Percentiles rank a stretch among this genome's conserved stretches.
Evolutionary conservation across 305 asterid genomes (phyloP).

Genomic region (Fraxinus floribunda): DNA sequence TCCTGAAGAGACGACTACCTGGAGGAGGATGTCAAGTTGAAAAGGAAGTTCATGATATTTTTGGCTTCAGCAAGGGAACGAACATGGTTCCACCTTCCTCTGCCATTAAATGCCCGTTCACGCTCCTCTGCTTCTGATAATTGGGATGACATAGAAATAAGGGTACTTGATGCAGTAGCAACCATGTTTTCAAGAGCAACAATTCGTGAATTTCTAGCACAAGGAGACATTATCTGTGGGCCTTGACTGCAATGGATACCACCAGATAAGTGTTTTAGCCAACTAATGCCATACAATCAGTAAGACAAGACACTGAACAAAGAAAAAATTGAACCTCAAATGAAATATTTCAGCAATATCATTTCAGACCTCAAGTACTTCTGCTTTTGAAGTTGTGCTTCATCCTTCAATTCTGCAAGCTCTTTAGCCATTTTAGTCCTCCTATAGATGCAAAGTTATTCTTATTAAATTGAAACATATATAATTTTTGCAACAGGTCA

Average conservation of each 20-base stretch:
- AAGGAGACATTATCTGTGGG: slow-evolving; percentile 81
- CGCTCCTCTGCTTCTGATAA: slow-evolving; percentile 98
- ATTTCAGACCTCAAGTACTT: slow-evolving; percentile 59
- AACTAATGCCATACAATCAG: background rate
- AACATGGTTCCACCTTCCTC: slow-evolving; percentile 96
- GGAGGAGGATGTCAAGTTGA: slow-evolving; percentile 74
- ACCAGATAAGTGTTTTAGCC: background rate
- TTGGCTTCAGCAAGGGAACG: slow-evolving; percentile 87
- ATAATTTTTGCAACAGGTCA: background rate
- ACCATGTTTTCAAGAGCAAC: slow-evolving; percentile 95
- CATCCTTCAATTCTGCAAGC: slow-evolving; percentile 77
- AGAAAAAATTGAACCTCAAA: slow-evolving; percentile 9
- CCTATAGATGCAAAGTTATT: slow-evolving; percentile 39
- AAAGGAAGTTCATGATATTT: slow-evolving; percentile 78
- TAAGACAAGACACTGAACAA: background rate
- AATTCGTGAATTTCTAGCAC: slow-evolving; percentile 90
- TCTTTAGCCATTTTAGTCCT: slow-evolving; percentile 92
- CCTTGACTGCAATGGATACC: slow-evolving; percentile 43
- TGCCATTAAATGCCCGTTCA: slow-evolving; percentile 87
- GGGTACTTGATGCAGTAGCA: slow-evolving; percentile 84
- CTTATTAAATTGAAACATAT: background rate
- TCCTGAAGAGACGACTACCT: slow-evolving; percentile 46
- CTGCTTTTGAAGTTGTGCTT: slow-evolving; percentile 52
- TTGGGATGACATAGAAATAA: slow-evolving; percentile 95
- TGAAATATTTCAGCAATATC: background rate